Evolutionary conservation across 2,329 filamentous ascomycete genomes (phyloP).

Genomic region (Akanthomyces uredinophilus): DNA sequence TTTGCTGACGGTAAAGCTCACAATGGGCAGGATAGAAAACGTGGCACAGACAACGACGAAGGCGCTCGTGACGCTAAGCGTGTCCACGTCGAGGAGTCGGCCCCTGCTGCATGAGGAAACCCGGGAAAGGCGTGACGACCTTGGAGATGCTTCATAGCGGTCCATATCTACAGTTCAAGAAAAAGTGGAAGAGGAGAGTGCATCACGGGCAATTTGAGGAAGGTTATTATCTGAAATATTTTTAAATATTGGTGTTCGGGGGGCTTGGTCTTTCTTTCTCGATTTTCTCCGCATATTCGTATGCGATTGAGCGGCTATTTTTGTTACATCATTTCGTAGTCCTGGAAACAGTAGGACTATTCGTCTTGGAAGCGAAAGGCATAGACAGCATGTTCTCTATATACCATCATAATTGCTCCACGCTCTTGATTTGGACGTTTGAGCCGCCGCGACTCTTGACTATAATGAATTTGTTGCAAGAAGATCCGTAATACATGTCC

Average conservation of each 20-base stretch:
- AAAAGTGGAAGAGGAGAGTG: not conserved
- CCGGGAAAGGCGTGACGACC: not conserved
- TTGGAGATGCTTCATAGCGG: not conserved
- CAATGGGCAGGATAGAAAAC: conserved; percentile 34
- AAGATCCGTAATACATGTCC: too few relatives aligned
- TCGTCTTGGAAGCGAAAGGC: too few relatives aligned
- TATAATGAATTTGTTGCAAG: too few relatives aligned
- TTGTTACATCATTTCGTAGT: not conserved
- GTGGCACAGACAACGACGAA: conserved; percentile 28
- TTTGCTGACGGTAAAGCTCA: conserved; percentile 22
- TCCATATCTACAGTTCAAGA: not conserved
- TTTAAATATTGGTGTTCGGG: not conserved
- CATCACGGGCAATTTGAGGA: not conserved
- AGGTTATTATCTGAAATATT: too few relatives aligned
- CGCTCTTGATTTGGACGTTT: too few relatives aligned
- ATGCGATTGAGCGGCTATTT: not conserved
- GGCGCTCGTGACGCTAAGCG: conserved; percentile 31
- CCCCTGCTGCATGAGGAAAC: not conserved
- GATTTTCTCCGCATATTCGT: not conserved
- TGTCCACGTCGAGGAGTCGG: conserved; percentile 3
- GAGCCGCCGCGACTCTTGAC: too few relatives aligned
- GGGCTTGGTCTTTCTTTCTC: not conserved
- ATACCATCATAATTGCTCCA: too few relatives aligned
- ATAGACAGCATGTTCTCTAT: too few relatives aligned
- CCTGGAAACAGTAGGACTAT: too few relatives aligned